A percentile compares a stretch with the other conserved stretches of the same genome.
These are phyloP conservation scores for Diphasiastrum complanatum DNA, from an alignment of 83 land plant species.

Conservation along the genomic window DNA sequence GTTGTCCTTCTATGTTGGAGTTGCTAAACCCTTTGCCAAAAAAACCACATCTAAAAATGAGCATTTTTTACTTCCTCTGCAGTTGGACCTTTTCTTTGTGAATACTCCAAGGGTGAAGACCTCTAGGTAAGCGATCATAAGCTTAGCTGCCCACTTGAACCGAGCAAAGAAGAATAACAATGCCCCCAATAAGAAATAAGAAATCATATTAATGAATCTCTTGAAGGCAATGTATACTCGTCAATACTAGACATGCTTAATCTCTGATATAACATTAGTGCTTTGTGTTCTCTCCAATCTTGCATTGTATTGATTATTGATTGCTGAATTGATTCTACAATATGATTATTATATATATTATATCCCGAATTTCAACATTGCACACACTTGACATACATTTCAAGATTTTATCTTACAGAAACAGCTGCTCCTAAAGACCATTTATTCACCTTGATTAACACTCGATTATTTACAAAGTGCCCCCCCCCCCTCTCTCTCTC, in stretches of 20 bases:
- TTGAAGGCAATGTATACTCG: constrained; percentile 62
- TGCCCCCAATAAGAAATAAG: constrained; percentile 39
- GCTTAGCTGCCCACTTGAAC: constrained; percentile 52
- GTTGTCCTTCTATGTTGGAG: constrained; percentile 22
- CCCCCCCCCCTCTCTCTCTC: too few relatives aligned
- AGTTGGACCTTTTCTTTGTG: constrained; percentile 64
- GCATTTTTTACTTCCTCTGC: constrained; percentile 76
- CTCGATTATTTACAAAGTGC: too few relatives aligned
- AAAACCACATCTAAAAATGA: constrained; percentile 77
- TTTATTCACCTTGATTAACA: too few relatives aligned
- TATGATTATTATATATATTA: too few relatives aligned
- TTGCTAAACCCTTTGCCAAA: constrained; percentile 79
- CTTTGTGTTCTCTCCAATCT: too few relatives aligned
- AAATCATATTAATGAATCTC: constrained; percentile 41
- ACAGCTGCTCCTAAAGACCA: too few relatives aligned
- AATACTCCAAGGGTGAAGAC: constrained; percentile 70
- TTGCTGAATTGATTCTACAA: too few relatives aligned
- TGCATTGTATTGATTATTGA: too few relatives aligned
- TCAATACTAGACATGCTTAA: constrained; percentile 76
- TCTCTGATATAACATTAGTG: too few relatives aligned
- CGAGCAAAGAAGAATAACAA: constrained; percentile 40
- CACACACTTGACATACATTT: too few relatives aligned
- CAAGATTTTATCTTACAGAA: too few relatives aligned
- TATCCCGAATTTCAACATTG: too few relatives aligned
- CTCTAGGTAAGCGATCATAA: constrained; percentile 70